Evolutionary conservation across 2,329 filamentous ascomycete species (phyloP), one percentile per base, ranked within the genome.

Genomic region (Colletotrichum sp.): DNA sequence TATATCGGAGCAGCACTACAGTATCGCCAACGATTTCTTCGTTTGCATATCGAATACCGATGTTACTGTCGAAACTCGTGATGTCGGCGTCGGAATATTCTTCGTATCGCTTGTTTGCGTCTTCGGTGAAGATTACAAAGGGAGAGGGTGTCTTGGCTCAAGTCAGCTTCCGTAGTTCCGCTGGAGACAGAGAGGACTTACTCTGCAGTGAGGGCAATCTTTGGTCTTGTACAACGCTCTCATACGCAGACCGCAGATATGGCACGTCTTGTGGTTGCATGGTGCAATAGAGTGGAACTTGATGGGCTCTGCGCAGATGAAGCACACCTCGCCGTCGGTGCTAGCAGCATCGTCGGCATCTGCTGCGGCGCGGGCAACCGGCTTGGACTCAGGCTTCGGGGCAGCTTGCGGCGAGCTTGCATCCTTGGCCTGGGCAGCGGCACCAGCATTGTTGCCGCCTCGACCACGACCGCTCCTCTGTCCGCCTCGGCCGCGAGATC

Each of bases 181-280:
- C 49, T 55, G 28, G 21, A 67, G 39, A 16, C 16, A 10, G 12
- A 64, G 30, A 63, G 30, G 10, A 15, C 93, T 80, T 89, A 96
- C 95, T 82, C 97, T 90, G 84, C 97, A 99, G 85, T 99, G 96
- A n/a, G 96, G 95, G 85, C 97, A 99, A 78, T 96, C 95, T 85
- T 98, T 98, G 76, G 93, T 98, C 88, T 98, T 99, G 87, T 99
- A 99, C 60, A 99, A 88, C 1, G 96, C 97, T 80, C 97, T 92
- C 91, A 99, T 92, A 76, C 97, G 92, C 80, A 99, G 87, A 12
- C 96, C 94, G 85, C 97, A 99, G 79, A 99, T 98, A 86, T 99
- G 97, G 83, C 97, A 99, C 65, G 96, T 98, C 73, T 95, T 92
- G 86, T 99, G 97, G 85, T 98, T 99, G 86, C 97, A 99, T 24